phyloP scores from a whole-genome alignment of 1,284 basidiomycete genomes.

The Rhodotorula sp. region DNA sequence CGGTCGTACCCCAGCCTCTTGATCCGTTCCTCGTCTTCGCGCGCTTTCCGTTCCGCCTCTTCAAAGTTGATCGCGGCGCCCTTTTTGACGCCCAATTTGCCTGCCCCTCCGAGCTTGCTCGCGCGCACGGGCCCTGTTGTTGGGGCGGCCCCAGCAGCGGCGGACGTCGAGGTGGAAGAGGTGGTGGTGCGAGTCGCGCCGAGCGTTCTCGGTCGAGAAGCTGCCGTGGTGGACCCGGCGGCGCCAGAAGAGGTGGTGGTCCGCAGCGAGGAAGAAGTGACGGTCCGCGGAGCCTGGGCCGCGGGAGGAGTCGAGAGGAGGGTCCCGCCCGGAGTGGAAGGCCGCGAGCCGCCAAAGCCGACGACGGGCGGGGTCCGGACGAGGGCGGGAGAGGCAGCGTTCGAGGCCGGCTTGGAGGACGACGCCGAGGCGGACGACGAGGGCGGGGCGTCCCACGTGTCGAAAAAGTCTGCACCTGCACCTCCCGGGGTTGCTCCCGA shows the following conservation, averaged over 20 bases:
- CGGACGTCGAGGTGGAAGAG: constrained; percentile 34
- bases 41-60: constrained; percentile 80
- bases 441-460: constrained; percentile 85
- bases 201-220: constrained; percentile 44
- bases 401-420: constrained; percentile 49
- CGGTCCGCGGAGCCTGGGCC: constrained; percentile 50
- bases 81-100: constrained; percentile 71
- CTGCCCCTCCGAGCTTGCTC: constrained; percentile 60
- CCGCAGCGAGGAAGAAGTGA: constrained; percentile 54
- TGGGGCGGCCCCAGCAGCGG: constrained; percentile 46
- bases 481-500: constrained; percentile 44
- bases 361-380: constrained; percentile 25
- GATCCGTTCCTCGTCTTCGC: constrained; percentile 83
- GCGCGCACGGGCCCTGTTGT: constrained; percentile 49
- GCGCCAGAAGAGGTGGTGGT: constrained; percentile 55
- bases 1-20: constrained; percentile 86
- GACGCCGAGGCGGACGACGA: constrained; percentile 19
- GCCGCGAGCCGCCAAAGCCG: constrained; percentile 27
- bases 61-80: constrained; percentile 80
- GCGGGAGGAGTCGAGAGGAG: constrained; percentile 44
- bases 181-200: constrained; percentile 48
- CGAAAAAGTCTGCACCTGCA: constrained; percentile 73
- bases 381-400: constrained; percentile 49
- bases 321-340: constrained; percentile 41
- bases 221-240: too few relatives aligned